Conservation (phyloP, 164 flowering plant species). For the Dillenia turbinata region DNA sequence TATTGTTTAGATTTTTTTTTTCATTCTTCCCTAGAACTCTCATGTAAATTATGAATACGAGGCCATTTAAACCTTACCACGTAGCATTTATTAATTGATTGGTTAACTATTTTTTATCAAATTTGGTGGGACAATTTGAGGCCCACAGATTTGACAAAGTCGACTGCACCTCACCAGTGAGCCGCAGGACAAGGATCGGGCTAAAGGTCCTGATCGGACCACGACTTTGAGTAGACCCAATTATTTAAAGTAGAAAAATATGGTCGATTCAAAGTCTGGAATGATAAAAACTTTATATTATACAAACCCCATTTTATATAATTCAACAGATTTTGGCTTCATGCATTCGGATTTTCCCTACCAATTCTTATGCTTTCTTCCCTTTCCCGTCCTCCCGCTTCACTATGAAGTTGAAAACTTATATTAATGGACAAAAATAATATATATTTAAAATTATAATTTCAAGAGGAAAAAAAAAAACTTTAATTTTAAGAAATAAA, state of each 20-base stretch:
- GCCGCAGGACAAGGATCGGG: too few relatives aligned
- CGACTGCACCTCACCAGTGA: too few relatives aligned
- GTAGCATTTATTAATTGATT: too few relatives aligned
- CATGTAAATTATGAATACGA: too few relatives aligned
- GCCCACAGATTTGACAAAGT: too few relatives aligned
- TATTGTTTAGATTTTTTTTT: too few relatives aligned
- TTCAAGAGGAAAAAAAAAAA: too few relatives aligned
- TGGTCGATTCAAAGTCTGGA: not conserved
- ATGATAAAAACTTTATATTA: not conserved
- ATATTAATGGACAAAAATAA: not conserved
- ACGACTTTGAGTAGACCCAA: slow-evolving; percentile 6
- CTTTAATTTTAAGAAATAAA: not conserved
- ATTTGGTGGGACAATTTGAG: too few relatives aligned
- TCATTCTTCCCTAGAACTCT: too few relatives aligned
- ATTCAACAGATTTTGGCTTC: slow-evolving; percentile 33
- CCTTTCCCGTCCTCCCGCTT: slow-evolving; percentile 9
- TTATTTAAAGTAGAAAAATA: slow-evolving; percentile 1
- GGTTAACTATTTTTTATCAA: too few relatives aligned
- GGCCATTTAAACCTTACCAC: too few relatives aligned
- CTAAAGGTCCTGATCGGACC: not conserved
- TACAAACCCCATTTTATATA: not conserved
- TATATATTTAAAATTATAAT: not conserved
- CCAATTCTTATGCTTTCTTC: slow-evolving; percentile 19
- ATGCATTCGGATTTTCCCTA: slow-evolving; percentile 26
- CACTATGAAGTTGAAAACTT: not conserved